Conservation (phyloP, 2,329 filamentous ascomycete genomes). For the Cryphonectria radicalis region DNA sequence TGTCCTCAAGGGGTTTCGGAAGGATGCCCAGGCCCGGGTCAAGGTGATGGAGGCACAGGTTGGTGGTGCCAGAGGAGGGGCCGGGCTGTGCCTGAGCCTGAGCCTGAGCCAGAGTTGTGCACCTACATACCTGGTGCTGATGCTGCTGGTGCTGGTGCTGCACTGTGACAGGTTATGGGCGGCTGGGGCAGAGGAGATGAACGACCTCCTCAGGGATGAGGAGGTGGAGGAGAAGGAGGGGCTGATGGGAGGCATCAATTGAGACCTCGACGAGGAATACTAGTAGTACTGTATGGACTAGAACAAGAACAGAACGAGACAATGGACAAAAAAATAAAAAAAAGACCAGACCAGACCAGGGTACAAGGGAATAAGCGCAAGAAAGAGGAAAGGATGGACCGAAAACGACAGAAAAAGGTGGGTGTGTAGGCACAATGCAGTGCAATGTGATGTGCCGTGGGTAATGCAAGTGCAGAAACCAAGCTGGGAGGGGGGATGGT, state of each 20-base stretch:
- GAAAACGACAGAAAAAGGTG: conserved; percentile 17
- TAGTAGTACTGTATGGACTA: conserved; percentile 6
- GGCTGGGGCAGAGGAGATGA: conserved; percentile 2
- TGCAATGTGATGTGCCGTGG: conserved; percentile 3
- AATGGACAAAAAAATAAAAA: background rate
- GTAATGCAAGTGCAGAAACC: conserved; percentile 2
- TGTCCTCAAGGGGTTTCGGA: conserved; percentile 37
- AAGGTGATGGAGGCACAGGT: conserved; percentile 15
- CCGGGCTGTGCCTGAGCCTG: conserved; percentile 3
- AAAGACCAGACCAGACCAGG: conserved; percentile 1
- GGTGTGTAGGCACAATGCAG: conserved; percentile 24
- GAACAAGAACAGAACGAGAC: conserved; percentile 9
- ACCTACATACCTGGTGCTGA: conserved; percentile 12
- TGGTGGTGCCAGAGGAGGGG: conserved; percentile 14
- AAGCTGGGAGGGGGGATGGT: background rate
- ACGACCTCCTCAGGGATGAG: conserved; percentile 19
- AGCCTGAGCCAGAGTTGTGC: conserved; percentile 22
- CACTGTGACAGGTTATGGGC: conserved; percentile 11
- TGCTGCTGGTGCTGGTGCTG: conserved; percentile 5
- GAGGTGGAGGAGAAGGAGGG: conserved; percentile 27
- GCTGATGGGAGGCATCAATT: conserved; percentile 30
- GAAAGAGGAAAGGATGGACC: conserved; percentile 4
- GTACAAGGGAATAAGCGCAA: background rate
- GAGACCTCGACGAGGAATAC: conserved; percentile 15
- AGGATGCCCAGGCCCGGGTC: conserved; percentile 6